These are phyloP conservation scores for Vicia faba DNA, from an alignment of 306 rosid genomes.

Conservation along the genomic window DNA sequence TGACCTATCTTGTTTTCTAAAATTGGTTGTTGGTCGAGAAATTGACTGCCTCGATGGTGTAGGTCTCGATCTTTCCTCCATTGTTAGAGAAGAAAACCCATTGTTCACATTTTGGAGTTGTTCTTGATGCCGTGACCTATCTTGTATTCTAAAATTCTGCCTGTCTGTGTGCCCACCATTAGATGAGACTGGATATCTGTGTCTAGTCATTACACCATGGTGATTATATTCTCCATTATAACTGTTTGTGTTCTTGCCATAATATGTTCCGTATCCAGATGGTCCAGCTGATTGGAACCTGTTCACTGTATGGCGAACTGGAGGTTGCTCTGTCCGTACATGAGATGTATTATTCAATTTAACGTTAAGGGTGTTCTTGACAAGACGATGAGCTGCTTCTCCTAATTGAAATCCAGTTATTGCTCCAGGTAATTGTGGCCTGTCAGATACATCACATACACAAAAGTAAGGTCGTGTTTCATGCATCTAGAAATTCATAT, in stretches of 20 bases:
- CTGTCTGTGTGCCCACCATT: constrained; percentile 62
- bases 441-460: constrained; percentile 43
- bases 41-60: constrained; percentile 47
- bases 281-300: constrained; percentile 65
- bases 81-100: constrained; percentile 53
- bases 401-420: constrained; percentile 84
- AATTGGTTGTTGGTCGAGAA: constrained; percentile 50
- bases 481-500: constrained; percentile 20
- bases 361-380: constrained; percentile 65
- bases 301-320: constrained; percentile 48
- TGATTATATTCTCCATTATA: constrained; percentile 53
- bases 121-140: constrained; percentile 51
- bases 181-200: constrained; percentile 36
- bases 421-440: constrained; percentile 80
- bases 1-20: constrained; percentile 52
- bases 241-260: constrained; percentile 56
- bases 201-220: constrained; percentile 54
- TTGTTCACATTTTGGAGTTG: constrained; percentile 50
- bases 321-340: constrained; percentile 62
- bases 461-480: constrained; percentile 26
- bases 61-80: constrained; percentile 51
- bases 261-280: constrained; percentile 66
- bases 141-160: constrained; percentile 58
- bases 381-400: constrained; percentile 96
- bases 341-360: constrained; percentile 52